A percentile compares a stretch with the other conserved stretches of the same genome.
Conservation (phyloP, 176 grass and related monocot genomes). For the Aegilops bicornis region DNA sequence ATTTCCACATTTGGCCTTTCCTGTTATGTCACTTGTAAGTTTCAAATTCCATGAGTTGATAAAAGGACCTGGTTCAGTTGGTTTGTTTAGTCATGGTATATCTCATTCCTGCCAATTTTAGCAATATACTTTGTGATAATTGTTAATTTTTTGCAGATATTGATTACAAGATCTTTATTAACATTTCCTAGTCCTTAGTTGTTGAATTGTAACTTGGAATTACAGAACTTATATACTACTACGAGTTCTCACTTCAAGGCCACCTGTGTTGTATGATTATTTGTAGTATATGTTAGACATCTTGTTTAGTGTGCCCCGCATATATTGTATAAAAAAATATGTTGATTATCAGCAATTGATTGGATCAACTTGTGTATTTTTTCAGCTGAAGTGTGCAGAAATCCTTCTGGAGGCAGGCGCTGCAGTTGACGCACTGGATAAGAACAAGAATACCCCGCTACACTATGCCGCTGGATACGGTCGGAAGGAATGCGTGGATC, state of each 20-base stretch:
- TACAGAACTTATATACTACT: not conserved
- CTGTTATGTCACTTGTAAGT: not conserved
- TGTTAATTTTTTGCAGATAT: not conserved
- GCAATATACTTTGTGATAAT: not conserved
- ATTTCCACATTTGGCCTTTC: not conserved
- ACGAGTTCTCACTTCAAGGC: not conserved
- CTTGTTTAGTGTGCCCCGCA: not conserved
- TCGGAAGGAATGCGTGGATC: constrained; percentile 75
- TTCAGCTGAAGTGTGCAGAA: constrained; percentile 64
- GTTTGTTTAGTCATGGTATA: not conserved
- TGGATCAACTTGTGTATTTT: not conserved
- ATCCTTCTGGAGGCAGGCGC: constrained; percentile 76
- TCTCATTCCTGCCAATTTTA: constrained; percentile 1
- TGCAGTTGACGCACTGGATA: constrained; percentile 71
- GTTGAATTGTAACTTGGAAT: not conserved
- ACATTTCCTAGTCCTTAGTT: not conserved
- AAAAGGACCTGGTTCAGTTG: not conserved
- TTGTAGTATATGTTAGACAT: constrained; percentile 9
- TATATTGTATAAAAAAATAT: not conserved
- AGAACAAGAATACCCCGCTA: constrained; percentile 86
- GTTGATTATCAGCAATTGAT: not conserved
- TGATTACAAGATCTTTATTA: constrained; percentile 7
- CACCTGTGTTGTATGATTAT: constrained; percentile 1
- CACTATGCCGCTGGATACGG: constrained; percentile 92
- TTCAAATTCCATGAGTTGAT: constrained; percentile 11